Evolutionary conservation across 106 monocot species (phyloP).

Genomic region (Allium fistulosum): DNA sequence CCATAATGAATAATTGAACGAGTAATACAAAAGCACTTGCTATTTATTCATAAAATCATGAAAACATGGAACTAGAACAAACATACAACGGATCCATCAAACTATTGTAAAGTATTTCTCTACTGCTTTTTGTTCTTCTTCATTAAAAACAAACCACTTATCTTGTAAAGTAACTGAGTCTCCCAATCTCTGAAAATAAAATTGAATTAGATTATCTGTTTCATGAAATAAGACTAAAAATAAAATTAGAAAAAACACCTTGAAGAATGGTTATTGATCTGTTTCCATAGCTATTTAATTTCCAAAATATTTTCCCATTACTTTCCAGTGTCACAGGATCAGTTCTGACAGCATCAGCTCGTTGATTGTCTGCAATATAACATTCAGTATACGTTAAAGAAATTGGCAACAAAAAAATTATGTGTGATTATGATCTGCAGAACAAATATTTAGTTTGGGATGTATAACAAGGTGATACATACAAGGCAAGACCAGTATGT

Average conservation of each 20-base stretch:
- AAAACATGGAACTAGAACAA: too few relatives aligned
- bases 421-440: too few relatives aligned
- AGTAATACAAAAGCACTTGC: too few relatives aligned
- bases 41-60: too few relatives aligned
- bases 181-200: slow-evolving; percentile 2
- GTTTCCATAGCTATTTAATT: neutral
- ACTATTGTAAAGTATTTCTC: too few relatives aligned
- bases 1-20: too few relatives aligned
- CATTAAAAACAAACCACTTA: slow-evolving; percentile 1
- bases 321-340: neutral
- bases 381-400: neutral
- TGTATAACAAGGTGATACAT: too few relatives aligned
- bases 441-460: too few relatives aligned
- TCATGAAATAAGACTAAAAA: neutral
- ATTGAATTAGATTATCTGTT: neutral
- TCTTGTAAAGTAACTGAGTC: neutral
- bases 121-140: slow-evolving; percentile 3
- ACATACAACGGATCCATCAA: too few relatives aligned
- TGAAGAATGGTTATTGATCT: neutral
- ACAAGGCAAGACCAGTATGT: too few relatives aligned
- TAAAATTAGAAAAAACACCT: neutral
- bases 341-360: neutral
- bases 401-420: too few relatives aligned
- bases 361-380: neutral
- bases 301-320: neutral